Evolutionary conservation across 768 basidiomycete genomes (phyloP), one percentile per base, ranked within the genome.

Genomic region (Phylloporus scabripes): DNA sequence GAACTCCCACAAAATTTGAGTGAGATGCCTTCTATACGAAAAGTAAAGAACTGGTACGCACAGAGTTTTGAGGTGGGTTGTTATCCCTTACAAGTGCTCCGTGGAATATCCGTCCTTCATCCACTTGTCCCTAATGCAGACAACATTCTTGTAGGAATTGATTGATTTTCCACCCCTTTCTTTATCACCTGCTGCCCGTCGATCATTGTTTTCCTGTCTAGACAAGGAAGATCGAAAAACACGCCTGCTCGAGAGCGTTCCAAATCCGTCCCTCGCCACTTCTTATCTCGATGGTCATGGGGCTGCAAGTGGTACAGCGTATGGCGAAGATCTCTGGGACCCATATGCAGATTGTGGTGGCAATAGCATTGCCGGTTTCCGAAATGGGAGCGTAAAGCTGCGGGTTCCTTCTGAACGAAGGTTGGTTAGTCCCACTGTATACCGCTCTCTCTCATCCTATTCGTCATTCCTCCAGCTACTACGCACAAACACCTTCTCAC

Each of bases 31-130:
- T 88, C 86, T 32, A 97, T 99, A 55, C 81, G 82, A 51, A 93
- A 89, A 64, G 90, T 99, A 52, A 93, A 93, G 72, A 85, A 95
- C 61, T 99, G 96, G 96, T 99, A 99, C 67, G 95, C 95, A 0
- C 92, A 98, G 73, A 92, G 89, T 12, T 98, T 99, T 66, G 90
- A 98, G 79, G 95, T 94, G 46, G 45, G 83, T 57, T 24, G 28
- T 33, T 15, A 15, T 17, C 24, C 24, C 24, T n/a, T n/a, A n/a
- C n/a, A n/a, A n/a, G n/a, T n/a, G n/a, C 4, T 15, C 7, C 41
- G 14, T 33, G 32, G 12, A 33, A 33, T 15, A 33, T n/a, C n/a
- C n/a, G n/a, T n/a, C n/a, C n/a, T n/a, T n/a, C n/a, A n/a, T n/a
- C 7, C 7, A 9, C 26, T 28, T 7, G 24, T 28, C 37, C 36